Percentiles rank a stretch among this genome's conserved stretches.
These are phyloP conservation scores for Leucocoprinus leucothites DNA, from an alignment of 768 basidiomycete species.

Conservation along the genomic window DNA sequence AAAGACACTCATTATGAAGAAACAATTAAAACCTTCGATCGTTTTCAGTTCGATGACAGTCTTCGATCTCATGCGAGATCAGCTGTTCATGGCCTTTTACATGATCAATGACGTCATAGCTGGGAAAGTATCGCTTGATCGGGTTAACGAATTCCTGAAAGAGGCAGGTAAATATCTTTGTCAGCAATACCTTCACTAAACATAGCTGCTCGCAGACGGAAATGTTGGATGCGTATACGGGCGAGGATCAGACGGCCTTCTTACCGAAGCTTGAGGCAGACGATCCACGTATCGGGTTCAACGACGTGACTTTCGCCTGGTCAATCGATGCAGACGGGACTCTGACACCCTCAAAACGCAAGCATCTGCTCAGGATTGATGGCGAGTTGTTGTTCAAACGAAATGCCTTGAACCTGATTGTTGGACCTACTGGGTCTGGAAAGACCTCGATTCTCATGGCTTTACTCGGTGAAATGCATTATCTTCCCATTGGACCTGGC, in stretches of 20 bases:
- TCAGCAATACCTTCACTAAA: neutral
- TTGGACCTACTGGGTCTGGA: constrained; percentile 58
- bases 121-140: constrained; percentile 63
- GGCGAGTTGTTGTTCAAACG: constrained; percentile 52
- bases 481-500: constrained; percentile 43
- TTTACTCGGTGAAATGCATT: constrained; percentile 63
- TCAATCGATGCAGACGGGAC: constrained; percentile 29
- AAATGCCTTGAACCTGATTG: constrained; percentile 48
- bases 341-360: constrained; percentile 42
- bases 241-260: constrained; percentile 15
- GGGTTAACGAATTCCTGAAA: constrained; percentile 39
- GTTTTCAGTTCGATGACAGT: constrained; percentile 57
- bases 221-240: constrained; percentile 36
- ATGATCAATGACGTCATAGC: constrained; percentile 26
- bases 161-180: constrained; percentile 23
- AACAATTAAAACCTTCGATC: constrained; percentile 35
- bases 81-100: constrained; percentile 38
- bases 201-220: constrained; percentile 37
- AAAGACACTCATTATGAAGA: constrained; percentile 36
- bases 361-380: constrained; percentile 48
- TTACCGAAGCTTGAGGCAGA: constrained; percentile 14
- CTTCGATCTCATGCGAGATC: constrained; percentile 60
- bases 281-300: constrained; percentile 41
- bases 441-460: constrained; percentile 68
- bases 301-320: constrained; percentile 56